Percentiles rank a stretch among this genome's conserved stretches.
Evolutionary conservation across 2,329 filamentous ascomycete species (phyloP).

Genomic region (Aspergillus calidoustus): DNA sequence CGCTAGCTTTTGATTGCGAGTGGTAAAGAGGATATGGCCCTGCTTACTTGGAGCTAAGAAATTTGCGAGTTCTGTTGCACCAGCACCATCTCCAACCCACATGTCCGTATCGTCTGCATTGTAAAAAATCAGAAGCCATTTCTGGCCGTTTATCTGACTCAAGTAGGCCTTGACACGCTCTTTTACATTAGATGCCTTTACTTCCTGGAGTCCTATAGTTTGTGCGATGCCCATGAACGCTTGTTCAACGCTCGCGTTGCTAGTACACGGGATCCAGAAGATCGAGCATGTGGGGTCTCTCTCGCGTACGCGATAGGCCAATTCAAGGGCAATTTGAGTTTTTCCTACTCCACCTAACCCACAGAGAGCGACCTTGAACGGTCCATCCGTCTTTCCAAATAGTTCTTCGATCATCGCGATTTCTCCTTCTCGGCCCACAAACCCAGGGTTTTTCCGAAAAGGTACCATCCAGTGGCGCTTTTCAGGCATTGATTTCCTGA

Average conservation of each 20-base stretch:
- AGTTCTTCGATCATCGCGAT: background rate
- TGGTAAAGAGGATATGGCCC: conserved; percentile 34
- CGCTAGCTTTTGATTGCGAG: conserved; percentile 25
- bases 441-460: background rate
- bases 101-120: conserved; percentile 27
- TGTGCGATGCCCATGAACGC: conserved; percentile 17
- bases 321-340: conserved; percentile 33
- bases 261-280: conserved; percentile 36
- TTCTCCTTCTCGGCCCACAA: background rate
- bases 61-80: conserved; percentile 2
- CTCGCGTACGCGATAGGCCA: conserved; percentile 25
- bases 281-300: conserved; percentile 21
- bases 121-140: conserved; percentile 32
- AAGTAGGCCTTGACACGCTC: conserved; percentile 19
- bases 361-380: conserved; percentile 2
- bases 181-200: conserved; percentile 13
- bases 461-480: background rate
- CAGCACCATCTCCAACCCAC: conserved; percentile 17
- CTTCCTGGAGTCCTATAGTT: conserved; percentile 7
- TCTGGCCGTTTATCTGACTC: conserved; percentile 7
- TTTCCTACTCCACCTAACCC: conserved; percentile 27
- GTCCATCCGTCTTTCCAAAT: background rate
- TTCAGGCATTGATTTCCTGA: background rate
- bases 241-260: conserved; percentile 22
- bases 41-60: conserved; percentile 27